Evolutionary conservation across 768 basidiomycete species (phyloP), one percentile per base, ranked within the genome.

Genomic region (Hericium erinaceus): DNA sequence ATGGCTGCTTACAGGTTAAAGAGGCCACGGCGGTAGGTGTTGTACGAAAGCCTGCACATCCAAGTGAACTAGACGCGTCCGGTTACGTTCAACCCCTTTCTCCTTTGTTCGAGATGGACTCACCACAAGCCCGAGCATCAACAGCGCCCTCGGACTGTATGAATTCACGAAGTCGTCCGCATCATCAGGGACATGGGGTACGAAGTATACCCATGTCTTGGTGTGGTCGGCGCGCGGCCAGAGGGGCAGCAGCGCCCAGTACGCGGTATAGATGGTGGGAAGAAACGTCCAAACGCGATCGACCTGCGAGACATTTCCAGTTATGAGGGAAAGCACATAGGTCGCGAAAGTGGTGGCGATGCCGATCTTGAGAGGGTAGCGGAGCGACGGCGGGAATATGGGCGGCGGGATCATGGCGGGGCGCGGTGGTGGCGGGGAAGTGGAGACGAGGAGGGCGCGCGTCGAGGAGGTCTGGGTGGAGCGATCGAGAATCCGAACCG

Each of bases 291-390:
- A 82, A 13, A 92, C 66, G 28, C 90, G 82, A 72, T 98, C 92
- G 24, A 95, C 92, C 67, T 93, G 90, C 1, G 87, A 90, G 51
- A 89, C 86, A 64, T 95, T 94, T 44, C 80, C 77, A 0, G 89
- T 92, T 39, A 88, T 49, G 22, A 91, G 52, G 7, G 87, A 88
- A 4, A 78, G 67, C 7, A 88, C 61, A 64, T 80, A 92, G 7
- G 81, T 78, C 0, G 67, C 66, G 4, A 67, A 58, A 0, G 82
- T 82, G 0, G 71, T 67, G 33, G 75, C 75, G 0, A 76, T 53
- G 60, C 84, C 87, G 64, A 89, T 78, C 64, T 83, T 78, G 52
- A 78, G 70, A 15, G 89, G 87, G 82, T 84, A 87, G 13, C 57
- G 60, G 22, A 70, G 56, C n/a, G 60, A 39, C 7, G 51, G 41